Percentiles rank a stretch among this genome's conserved stretches.
Evolutionary conservation across 73 alveolate species (phyloP).

Genomic region (Paramecium tetraurelia): DNA sequence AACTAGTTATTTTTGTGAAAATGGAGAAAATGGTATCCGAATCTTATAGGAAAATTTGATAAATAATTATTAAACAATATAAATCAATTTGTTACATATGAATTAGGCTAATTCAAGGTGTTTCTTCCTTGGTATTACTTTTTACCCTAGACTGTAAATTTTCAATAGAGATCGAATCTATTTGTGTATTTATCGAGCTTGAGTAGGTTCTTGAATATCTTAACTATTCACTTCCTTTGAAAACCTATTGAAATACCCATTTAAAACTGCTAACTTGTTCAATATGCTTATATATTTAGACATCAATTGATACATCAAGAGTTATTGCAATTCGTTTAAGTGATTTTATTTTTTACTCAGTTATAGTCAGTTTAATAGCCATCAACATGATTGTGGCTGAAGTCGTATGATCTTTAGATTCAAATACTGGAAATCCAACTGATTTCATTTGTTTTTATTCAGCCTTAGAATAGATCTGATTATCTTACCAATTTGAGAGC

Average conservation of each 20-base stretch:
- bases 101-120: neutral
- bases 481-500: neutral
- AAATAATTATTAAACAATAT: neutral
- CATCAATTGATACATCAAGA: neutral
- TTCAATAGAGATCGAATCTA: neutral
- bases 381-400: slow-evolving; percentile 47
- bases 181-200: neutral
- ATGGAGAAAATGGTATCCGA: neutral
- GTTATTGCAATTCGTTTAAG: neutral
- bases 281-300: neutral
- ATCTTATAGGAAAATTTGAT: neutral
- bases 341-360: neutral
- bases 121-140: neutral
- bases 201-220: neutral
- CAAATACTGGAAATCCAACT: slow-evolving; percentile 32
- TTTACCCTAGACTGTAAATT: neutral
- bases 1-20: neutral
- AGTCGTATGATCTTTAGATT: slow-evolving; percentile 7
- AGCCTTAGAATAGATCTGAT: neutral
- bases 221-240: neutral
- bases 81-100: slow-evolving; percentile 22
- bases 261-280: slow-evolving; percentile 23
- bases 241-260: slow-evolving; percentile 42
- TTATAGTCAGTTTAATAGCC: slow-evolving; percentile 18
- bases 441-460: neutral